Evolutionary conservation across 169 alveolate species (phyloP), one percentile per base, ranked within the genome.

Genomic region (Plasmodium billcollinsi): DNA sequence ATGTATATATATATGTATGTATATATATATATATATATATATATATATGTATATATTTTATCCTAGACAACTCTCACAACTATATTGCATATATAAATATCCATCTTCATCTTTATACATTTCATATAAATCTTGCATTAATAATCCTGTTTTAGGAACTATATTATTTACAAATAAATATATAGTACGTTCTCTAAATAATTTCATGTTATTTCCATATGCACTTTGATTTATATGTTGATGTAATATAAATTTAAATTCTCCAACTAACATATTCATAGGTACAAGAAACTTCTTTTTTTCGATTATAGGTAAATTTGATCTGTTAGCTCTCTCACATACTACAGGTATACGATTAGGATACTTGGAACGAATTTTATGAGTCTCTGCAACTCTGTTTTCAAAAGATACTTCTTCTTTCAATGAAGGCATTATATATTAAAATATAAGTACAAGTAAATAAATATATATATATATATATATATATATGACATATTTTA

Each of bases 341-440:
- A 97, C 96, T 49, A 97, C 97, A 6, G 99, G 99, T 49, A 97
- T 95, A 69, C 98, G 86, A 71, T 97, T 97, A 24, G 96, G 96
- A 88, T 96, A 97, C 20, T 95, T 94, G 29, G 97, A 96, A 69
- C 96, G 88, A 20, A 97, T 93, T 67, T 95, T 94, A 29, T 95
- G 93, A 33, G 96, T 90, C 76, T 97, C 99, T 58, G 92, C 91
- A 83, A 94, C 95, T 88, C 98, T 74, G 47, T 90, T 93, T 65
- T 93, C 98, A 94, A 92, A 63, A 59, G 74, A 71, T 39, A 39
- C 74, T 26, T 83, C 91, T 70, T 83, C 91, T 63, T 83, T 83
- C 20, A 83, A 33, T 11, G 91, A 83, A 12, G 91, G 91, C 91
- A 83, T 83, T 72, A 58, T 70, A n/a, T 8, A 18, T 11, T 24